Evolutionary conservation across 148 eudicot genomes (phyloP).

Genomic region (Diospyros lotus): DNA sequence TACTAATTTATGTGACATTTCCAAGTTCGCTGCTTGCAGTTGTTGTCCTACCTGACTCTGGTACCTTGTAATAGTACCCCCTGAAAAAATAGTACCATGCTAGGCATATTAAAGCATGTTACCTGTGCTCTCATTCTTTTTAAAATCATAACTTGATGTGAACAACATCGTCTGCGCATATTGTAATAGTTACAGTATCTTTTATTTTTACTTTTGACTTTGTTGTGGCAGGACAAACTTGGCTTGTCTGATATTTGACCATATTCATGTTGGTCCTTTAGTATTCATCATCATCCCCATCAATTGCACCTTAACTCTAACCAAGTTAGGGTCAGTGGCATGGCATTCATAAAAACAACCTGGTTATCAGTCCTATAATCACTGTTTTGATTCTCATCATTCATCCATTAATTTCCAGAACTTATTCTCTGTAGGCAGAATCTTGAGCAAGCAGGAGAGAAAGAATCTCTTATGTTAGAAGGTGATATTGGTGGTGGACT

Average conservation of each 20-base stretch:
- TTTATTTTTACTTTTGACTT: neutral
- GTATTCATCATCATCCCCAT: neutral
- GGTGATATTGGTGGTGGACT: slow-evolving; percentile 95
- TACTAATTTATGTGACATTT: neutral
- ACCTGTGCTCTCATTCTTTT: no score
- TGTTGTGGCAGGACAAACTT: neutral
- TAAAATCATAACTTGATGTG: neutral
- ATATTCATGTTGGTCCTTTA: neutral
- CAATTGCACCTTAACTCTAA: no score
- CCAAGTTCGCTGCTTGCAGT: neutral
- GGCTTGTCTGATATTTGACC: neutral
- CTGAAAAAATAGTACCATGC: no score
- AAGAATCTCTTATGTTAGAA: slow-evolving; percentile 68
- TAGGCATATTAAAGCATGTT: no score
- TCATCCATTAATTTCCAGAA: no score
- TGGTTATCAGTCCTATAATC: no score
- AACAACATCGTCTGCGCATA: neutral
- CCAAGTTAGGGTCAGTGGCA: no score
- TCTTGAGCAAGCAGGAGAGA: slow-evolving; percentile 91
- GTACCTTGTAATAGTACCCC: no score
- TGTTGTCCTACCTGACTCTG: neutral
- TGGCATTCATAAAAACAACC: no score
- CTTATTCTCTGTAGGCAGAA: slow-evolving; percentile 47
- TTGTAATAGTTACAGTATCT: neutral
- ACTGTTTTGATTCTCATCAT: no score